Evolutionary conservation across 1,284 basidiomycete species (phyloP), one percentile per base, ranked within the genome.

Genomic region (Boletus mariae): DNA sequence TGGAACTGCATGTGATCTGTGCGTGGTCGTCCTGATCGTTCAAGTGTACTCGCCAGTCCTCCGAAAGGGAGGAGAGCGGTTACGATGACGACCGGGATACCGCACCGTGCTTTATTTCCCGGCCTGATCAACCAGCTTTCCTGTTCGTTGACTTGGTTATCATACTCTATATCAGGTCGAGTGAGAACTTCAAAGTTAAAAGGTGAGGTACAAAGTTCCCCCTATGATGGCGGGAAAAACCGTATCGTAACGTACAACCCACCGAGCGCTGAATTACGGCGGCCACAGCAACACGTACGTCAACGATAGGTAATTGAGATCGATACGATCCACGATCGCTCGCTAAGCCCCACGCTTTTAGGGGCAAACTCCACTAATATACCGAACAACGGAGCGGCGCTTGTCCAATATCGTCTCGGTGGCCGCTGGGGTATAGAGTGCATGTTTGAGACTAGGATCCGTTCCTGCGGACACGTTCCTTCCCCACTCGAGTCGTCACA

Each of bases 41-140:
- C 20, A 20, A 20, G 20, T 20, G 20, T 20, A 20, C 20, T 20
- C 20, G 20, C 20, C 20, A 20, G 20, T 20, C 20, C 20, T 20
- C 20, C 20, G 20, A 20, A 20, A 20, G 20, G 20, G 20, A 20
- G 20, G 20, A 20, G 26, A 6, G 4, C 41, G 34, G 65, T 66
- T 52, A 56, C 59, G 67, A 69, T 66, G 67, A 51, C 67, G 58
- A 66, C 65, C 63, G 63, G 64, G 11, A 54, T 54, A 54, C 55
- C 56, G 20, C 50, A 15, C 45, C 46, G 46, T 43, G 32, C 47
- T 41, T 5, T 4, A 7, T 38, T 17, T 20, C 49, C 17, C 51
- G 49, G 53, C 51, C 17, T 49, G 54, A 48, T 32, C 47, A 51
- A 10, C 26, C 4, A 20, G 2, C 20, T 20, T 20, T 20, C 20